A percentile compares a stretch with the other conserved stretches of the same genome.
Evolutionary conservation across 148 eudicot species (phyloP).

Genomic region (Camellia lanceoleosa): DNA sequence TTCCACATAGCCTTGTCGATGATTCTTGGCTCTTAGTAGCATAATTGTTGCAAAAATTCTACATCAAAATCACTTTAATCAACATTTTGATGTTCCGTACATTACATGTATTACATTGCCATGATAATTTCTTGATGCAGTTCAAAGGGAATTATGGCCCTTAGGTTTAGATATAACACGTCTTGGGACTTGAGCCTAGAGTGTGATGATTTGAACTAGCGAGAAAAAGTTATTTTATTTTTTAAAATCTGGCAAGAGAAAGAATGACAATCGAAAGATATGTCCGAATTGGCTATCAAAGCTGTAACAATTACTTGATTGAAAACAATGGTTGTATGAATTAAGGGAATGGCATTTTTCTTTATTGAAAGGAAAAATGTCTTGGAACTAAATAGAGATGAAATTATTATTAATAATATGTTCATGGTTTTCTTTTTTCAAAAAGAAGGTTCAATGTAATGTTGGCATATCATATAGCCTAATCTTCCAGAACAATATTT

Average conservation of each 20-base stretch:
- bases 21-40: background rate
- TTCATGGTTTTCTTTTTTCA: too few relatives aligned
- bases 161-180: background rate
- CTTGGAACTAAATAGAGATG: too few relatives aligned
- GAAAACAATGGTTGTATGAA: too few relatives aligned
- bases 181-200: background rate
- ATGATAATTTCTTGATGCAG: too few relatives aligned
- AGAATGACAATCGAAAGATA: background rate
- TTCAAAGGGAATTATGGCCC: too few relatives aligned
- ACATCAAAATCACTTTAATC: too few relatives aligned
- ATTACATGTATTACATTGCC: too few relatives aligned
- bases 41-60: background rate
- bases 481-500: background rate
- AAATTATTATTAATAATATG: too few relatives aligned
- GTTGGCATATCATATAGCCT: constrained; percentile 1
- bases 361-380: too few relatives aligned
- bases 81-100: background rate
- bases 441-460: background rate
- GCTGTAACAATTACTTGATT: too few relatives aligned
- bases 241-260: background rate
- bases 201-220: background rate
- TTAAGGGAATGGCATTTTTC: too few relatives aligned
- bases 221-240: background rate
- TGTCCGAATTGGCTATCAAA: background rate
- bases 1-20: background rate